Base-by-base conservation (phyloP, 306 rosid species). In the Gynostemma pentaphyllum region DNA sequence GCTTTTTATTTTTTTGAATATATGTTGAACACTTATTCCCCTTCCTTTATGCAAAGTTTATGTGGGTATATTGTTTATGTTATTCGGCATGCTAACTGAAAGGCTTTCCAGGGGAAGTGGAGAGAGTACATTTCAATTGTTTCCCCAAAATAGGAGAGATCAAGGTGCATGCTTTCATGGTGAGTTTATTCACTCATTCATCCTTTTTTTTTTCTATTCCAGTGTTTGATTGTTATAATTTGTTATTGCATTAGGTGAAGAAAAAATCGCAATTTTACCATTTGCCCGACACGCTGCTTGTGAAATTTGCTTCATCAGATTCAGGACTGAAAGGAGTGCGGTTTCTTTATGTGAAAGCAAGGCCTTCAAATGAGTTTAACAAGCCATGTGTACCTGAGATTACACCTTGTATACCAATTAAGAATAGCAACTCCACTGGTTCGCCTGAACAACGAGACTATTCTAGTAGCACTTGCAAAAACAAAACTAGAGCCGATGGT, bases 121-220 rank as follows among this genome's bases (percentile, higher is more conserved):
- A 82, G 83, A 76, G 79, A 64, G 81, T 70, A 54, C 97, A 89
- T 70, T 75, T 69, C 41, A 36, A 51, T 45, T 76, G 84, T 76
- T 78, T 83, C 72, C 88, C 89, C 13, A 67, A 64, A 39, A 66
- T 75, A 12, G 95, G 95, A 71, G 82, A 83, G 75, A 82, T 89
- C 70, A 78, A 69, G 70, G 86, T 83, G 71, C 34, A 79, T 63
- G 86, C 83, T 56, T 45, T 87, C 55, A 85, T 72, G 95, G 97
- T 87, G 73, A 41, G 67, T 55, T 54, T 73, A 23, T 66, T 18
- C 18, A 54, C 46, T 28, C 8, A 19, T 48, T 61, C n/a, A n/a
- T 36, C 45, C 57, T 18, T 61, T 68, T 54, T 16, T 36, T 29
- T 10, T 37, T 67, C 16, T 61, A 19, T 42, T 45, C 62, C 64